phyloP scores from a whole-genome alignment of 2,329 filamentous ascomycete species.

The Penicillium sp. region DNA sequence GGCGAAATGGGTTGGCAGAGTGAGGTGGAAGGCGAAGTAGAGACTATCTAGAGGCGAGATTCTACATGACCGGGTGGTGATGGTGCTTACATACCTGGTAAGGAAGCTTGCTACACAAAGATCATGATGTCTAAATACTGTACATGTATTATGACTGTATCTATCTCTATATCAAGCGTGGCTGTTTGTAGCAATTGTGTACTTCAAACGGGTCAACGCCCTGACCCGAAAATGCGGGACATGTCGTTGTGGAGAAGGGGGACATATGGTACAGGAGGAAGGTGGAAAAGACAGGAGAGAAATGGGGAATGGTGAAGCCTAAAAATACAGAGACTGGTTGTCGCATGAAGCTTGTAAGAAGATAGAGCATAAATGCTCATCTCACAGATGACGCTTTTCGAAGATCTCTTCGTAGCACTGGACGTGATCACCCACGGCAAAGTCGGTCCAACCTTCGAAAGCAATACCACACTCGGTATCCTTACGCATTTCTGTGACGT shows the following conservation, averaged over 20 bases:
- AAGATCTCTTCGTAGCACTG: conserved; percentile 81
- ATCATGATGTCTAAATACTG: conserved; percentile 1
- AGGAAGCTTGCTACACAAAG: not conserved
- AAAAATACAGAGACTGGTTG: conserved; percentile 17
- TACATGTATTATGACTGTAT: conserved; percentile 11
- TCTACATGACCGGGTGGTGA: not conserved
- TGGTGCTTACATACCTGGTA: too few species aligned
- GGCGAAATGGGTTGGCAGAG: conserved; percentile 70
- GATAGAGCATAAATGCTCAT: not conserved
- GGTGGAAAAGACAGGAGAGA: conserved; percentile 8
- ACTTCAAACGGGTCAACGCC: conserved; percentile 21
- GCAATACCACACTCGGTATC: conserved; percentile 91
- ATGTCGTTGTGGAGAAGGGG: conserved; percentile 12
- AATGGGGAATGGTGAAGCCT: conserved; percentile 13
- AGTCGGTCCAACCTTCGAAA: conserved; percentile 77
- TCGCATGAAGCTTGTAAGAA: not conserved
- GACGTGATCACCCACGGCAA: conserved; percentile 79
- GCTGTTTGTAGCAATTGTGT: not conserved
- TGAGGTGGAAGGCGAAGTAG: conserved; percentile 71
- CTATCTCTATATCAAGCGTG: conserved; percentile 1
- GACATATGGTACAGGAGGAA: conserved; percentile 18
- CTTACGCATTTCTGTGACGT: conserved; percentile 85
- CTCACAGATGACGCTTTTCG: conserved; percentile 65
- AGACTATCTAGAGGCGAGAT: not conserved
- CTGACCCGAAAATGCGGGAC: conserved; percentile 19